A percentile compares a stretch with the other conserved stretches of the same genome.
Evolutionary conservation across 202 grass and related monocot species (phyloP).

Genomic region (Musa balbisiana): DNA sequence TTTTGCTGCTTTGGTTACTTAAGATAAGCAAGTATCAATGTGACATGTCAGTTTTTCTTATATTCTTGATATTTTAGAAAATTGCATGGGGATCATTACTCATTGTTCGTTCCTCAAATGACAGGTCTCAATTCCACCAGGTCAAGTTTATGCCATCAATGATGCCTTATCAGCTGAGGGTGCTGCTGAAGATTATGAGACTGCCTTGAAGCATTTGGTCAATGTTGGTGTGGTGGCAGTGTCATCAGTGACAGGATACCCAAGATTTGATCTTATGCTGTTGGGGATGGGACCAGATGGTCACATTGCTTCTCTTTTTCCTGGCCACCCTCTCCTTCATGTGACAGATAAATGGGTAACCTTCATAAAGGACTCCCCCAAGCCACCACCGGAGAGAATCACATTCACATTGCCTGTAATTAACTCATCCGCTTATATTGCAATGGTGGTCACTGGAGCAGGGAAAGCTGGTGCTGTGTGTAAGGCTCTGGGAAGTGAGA

Average conservation of each 20-base stretch:
- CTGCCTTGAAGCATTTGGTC: conserved; percentile 78
- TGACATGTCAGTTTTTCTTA: background rate
- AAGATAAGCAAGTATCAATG: background rate
- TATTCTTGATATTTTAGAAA: background rate
- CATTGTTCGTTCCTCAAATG: background rate
- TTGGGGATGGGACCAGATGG: conserved; percentile 62
- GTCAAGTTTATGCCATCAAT: conserved; percentile 89
- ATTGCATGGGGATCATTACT: background rate
- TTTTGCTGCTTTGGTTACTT: background rate
- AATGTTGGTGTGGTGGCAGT: conserved; percentile 55
- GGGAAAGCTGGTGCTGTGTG: conserved; percentile 42
- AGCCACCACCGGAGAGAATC: conserved; percentile 80
- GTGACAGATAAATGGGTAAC: conserved; percentile 80
- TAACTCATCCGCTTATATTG: conserved; percentile 82
- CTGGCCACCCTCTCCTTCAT: conserved; percentile 51
- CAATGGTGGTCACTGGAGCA: conserved; percentile 51
- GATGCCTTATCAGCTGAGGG: conserved; percentile 71
- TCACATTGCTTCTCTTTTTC: conserved; percentile 81
- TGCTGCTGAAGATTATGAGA: conserved; percentile 73
- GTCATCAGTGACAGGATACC: conserved; percentile 63
- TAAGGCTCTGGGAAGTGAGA: conserved; percentile 29
- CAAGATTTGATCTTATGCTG: conserved; percentile 83
- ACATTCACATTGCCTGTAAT: conserved; percentile 93
- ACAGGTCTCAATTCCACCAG: conserved; percentile 64
- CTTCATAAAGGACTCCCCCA: conserved; percentile 82